Evolutionary conservation across 1,139 yeast species (phyloP).

Genomic region (Pichia sp.): DNA sequence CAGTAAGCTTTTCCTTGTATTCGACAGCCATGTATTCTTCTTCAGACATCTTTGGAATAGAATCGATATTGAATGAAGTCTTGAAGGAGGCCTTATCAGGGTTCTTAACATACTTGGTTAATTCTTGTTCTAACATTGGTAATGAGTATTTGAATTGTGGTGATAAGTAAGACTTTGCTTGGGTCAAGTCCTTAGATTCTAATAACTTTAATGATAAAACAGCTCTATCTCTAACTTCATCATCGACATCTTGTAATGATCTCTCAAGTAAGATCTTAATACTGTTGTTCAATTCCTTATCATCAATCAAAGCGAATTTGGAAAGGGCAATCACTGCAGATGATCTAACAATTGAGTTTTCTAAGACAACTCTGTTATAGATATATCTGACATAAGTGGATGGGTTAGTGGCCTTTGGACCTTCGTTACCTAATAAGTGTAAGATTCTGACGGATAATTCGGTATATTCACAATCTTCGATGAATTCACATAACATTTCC

Average conservation of each 20-base stretch:
- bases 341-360: slow-evolving; percentile 91
- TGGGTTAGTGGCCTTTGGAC: slow-evolving; percentile 85
- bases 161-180: slow-evolving; percentile 54
- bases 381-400: slow-evolving; percentile 93
- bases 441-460: slow-evolving; percentile 89
- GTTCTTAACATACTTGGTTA: slow-evolving; percentile 68
- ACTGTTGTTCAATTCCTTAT: slow-evolving; percentile 68
- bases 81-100: slow-evolving; percentile 53
- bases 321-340: slow-evolving; percentile 94
- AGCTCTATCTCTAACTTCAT: slow-evolving; percentile 98
- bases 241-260: slow-evolving; percentile 87
- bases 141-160: slow-evolving; percentile 73
- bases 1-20: slow-evolving; percentile 42
- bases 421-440: slow-evolving; percentile 91
- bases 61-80: slow-evolving; percentile 66
- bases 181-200: slow-evolving; percentile 40
- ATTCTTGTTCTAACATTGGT: slow-evolving; percentile 71
- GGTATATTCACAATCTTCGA: slow-evolving; percentile 97
- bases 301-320: slow-evolving; percentile 77
- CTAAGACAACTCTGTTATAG: slow-evolving; percentile 94
- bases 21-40: slow-evolving; percentile 66
- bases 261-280: slow-evolving; percentile 75
- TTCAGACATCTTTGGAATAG: slow-evolving; percentile 59
- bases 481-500: slow-evolving; percentile 91
- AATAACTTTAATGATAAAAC: slow-evolving; percentile 77